Conservation (phyloP, 176 grass and related monocot species). For the Dactylis glomerata region DNA sequence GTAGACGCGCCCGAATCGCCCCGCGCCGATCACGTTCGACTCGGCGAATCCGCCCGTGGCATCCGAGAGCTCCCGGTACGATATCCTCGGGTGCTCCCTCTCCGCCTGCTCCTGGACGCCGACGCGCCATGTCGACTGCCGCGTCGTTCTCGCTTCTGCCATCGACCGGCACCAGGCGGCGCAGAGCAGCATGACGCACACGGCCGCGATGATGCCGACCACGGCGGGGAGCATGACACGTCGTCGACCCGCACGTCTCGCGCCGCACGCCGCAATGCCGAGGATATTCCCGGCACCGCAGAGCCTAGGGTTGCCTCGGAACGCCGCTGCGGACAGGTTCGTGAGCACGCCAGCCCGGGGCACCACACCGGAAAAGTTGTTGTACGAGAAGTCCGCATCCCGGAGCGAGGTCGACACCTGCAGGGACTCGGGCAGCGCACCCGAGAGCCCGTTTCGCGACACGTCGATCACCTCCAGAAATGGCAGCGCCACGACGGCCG, state of each 20-base stretch:
- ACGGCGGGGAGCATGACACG: slow-evolving; percentile 27
- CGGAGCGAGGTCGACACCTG: slow-evolving; percentile 38
- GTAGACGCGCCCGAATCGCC: slow-evolving; percentile 77
- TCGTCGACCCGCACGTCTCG: slow-evolving; percentile 5
- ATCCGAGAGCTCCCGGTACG: slow-evolving; percentile 69
- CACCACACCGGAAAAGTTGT: slow-evolving; percentile 75
- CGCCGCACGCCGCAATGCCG: slow-evolving; percentile 39
- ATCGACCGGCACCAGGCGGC: neutral
- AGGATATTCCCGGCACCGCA: slow-evolving; percentile 31
- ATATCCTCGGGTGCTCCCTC: slow-evolving; percentile 65
- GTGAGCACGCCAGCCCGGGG: slow-evolving; percentile 41
- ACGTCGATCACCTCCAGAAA: slow-evolving; percentile 76
- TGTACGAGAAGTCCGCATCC: slow-evolving; percentile 67
- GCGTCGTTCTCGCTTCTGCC: neutral
- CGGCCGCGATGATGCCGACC: neutral
- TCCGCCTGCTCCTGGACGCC: slow-evolving; percentile 24
- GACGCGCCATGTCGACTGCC: slow-evolving; percentile 29
- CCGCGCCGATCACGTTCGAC: slow-evolving; percentile 59
- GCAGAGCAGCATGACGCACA: neutral
- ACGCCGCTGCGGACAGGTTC: slow-evolving; percentile 35
- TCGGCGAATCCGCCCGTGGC: slow-evolving; percentile 70
- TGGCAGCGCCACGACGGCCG: slow-evolving; percentile 53
- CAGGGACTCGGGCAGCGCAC: slow-evolving; percentile 49
- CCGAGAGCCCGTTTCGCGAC: slow-evolving; percentile 49
- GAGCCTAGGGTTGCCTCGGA: slow-evolving; percentile 56